Conservation (phyloP, 768 basidiomycete species). For the Boletus huronensis region DNA sequence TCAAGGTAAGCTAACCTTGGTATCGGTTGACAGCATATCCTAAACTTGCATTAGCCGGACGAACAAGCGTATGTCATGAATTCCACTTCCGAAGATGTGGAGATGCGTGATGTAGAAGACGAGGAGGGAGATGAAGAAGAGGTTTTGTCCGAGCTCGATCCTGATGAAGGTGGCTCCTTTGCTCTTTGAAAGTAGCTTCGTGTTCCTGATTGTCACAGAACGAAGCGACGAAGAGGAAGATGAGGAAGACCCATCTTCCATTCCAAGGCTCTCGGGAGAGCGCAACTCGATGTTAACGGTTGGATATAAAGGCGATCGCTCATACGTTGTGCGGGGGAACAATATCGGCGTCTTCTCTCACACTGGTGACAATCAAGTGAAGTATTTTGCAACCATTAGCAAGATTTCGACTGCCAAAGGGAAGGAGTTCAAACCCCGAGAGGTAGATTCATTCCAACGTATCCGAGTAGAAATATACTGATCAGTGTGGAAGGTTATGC, state of each 20-base stretch:
- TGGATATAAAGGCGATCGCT: conserved; percentile 93
- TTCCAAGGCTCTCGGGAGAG: conserved; percentile 49
- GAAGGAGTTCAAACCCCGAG: conserved; percentile 78
- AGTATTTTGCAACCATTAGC: conserved; percentile 85
- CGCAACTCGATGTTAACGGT: conserved; percentile 88
- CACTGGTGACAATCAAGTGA: conserved; percentile 63
- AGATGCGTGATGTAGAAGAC: conserved; percentile 76
- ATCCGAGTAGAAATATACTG: background rate
- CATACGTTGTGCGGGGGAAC: conserved; percentile 89
- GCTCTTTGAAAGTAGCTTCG: background rate
- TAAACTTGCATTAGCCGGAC: conserved; percentile 49
- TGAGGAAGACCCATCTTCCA: conserved; percentile 35
- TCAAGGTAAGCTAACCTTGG: conserved; percentile 51
- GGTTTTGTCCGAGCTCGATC: conserved; percentile 63
- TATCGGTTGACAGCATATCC: background rate
- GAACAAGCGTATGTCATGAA: conserved; percentile 83
- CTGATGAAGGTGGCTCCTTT: conserved; percentile 49
- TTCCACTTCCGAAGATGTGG: conserved; percentile 76
- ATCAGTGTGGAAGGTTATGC: conserved; percentile 67
- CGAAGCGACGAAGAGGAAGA: conserved; percentile 39
- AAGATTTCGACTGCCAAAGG: conserved; percentile 78
- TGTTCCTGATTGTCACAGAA: conserved; percentile 39
- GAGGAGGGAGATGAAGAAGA: conserved; percentile 81
- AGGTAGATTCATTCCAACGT: conserved; percentile 47
- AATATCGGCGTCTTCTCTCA: conserved; percentile 90